These are phyloP conservation scores for Phragmites australis DNA, from an alignment of 176 grass and related monocot species.

Conservation along the genomic window DNA sequence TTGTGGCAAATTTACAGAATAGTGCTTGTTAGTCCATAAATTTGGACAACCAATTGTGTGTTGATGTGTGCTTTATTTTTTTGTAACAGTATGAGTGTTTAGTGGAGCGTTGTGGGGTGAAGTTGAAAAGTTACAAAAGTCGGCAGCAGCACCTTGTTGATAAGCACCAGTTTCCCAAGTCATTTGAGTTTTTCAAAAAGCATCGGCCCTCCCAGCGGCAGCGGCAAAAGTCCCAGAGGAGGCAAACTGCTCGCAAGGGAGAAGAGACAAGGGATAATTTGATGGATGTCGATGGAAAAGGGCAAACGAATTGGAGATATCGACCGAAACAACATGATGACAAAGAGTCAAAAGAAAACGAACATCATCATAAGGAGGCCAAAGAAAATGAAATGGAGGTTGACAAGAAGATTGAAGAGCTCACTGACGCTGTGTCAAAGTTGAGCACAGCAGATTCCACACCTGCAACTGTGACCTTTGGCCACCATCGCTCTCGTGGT, in stretches of 20 bases:
- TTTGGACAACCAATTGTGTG: background rate
- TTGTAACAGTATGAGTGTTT: constrained; percentile 82
- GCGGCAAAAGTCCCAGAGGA: constrained; percentile 63
- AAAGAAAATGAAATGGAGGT: constrained; percentile 64
- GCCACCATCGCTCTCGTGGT: constrained; percentile 57
- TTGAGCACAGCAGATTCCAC: constrained; percentile 58
- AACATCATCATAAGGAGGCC: constrained; percentile 5
- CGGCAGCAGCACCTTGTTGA: constrained; percentile 82
- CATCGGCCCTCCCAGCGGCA: constrained; percentile 61
- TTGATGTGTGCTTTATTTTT: constrained; percentile 10
- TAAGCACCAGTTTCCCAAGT: constrained; percentile 82
- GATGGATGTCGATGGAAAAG: constrained; percentile 68
- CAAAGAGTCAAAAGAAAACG: background rate
- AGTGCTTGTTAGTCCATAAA: background rate
- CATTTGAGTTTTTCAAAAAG: constrained; percentile 92
- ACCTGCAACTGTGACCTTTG: constrained; percentile 59
- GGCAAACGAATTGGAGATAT: constrained; percentile 32
- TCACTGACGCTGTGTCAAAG: constrained; percentile 62
- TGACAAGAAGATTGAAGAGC: constrained; percentile 64
- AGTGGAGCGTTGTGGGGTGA: constrained; percentile 87
- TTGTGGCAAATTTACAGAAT: too few relatives aligned
- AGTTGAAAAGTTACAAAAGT: constrained; percentile 80
- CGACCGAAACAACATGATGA: constrained; percentile 39
- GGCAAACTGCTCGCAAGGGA: constrained; percentile 40
- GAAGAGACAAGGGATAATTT: constrained; percentile 36